phyloP scores from a whole-genome alignment of 495 filamentous ascomycete species.

The Aspergillus sparsus region DNA sequence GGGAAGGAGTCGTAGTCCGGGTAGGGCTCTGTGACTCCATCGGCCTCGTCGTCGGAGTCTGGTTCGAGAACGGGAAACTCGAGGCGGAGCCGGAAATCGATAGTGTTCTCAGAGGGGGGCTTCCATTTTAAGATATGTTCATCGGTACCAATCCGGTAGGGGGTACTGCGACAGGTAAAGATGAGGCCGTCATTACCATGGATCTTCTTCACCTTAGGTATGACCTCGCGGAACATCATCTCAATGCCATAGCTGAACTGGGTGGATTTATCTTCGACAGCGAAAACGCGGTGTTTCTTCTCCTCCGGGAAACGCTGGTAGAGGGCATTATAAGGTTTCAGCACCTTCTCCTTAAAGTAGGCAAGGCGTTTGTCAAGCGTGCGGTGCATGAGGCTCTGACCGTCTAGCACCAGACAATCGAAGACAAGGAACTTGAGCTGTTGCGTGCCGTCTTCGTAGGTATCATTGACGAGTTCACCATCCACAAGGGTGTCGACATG shows the following conservation, averaged over 20 bases:
- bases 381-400: constrained; percentile 68
- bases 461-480: constrained; percentile 88
- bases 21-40: constrained; percentile 54
- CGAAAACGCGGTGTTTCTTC: constrained; percentile 69
- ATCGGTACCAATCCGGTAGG: constrained; percentile 89
- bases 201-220: constrained; percentile 68
- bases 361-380: constrained; percentile 87
- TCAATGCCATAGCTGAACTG: constrained; percentile 85
- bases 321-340: constrained; percentile 74
- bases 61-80: constrained; percentile 73
- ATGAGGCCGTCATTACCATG: constrained; percentile 97
- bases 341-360: constrained; percentile 77
- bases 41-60: constrained; percentile 63
- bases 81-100: constrained; percentile 83
- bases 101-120: constrained; percentile 83
- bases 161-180: constrained; percentile 85
- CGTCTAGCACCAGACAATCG: constrained; percentile 84
- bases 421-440: constrained; percentile 87
- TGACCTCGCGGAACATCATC: constrained; percentile 83
- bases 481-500: constrained; percentile 84
- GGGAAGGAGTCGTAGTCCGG: constrained; percentile 64
- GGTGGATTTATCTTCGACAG: constrained; percentile 80
- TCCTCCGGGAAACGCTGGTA: constrained; percentile 70
- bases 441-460: constrained; percentile 55
- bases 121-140: constrained; percentile 97